phyloP scores from a whole-genome alignment of 2,329 filamentous ascomycete species.

The Aspergillus sclerotialis region DNA sequence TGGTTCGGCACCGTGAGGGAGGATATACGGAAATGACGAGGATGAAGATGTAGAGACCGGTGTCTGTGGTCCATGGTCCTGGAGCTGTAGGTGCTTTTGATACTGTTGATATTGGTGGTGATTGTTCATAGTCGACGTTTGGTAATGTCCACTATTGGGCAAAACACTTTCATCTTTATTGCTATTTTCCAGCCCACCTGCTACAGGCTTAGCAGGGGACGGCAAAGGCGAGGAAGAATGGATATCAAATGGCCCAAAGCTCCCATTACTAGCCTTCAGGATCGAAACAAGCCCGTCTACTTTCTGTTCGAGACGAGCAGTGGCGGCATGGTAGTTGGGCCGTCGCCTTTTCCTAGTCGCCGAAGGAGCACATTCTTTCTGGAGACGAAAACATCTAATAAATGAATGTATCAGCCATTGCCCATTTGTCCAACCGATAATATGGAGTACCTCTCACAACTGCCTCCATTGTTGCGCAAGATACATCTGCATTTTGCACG shows the following conservation, averaged over 20 bases:
- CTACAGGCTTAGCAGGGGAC: background rate
- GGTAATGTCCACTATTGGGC: background rate
- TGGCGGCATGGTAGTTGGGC: conserved; percentile 11
- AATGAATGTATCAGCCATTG: background rate
- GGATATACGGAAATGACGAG: conserved; percentile 8
- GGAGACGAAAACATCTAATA: conserved; percentile 38
- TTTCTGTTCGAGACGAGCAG: conserved; percentile 22
- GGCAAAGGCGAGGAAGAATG: too few species aligned
- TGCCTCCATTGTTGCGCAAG: conserved; percentile 19
- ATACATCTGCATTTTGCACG: conserved; percentile 43
- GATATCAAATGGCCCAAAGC: too few species aligned
- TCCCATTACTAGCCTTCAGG: conserved; percentile 23
- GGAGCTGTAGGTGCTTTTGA: too few species aligned
- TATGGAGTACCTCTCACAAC: conserved; percentile 20
- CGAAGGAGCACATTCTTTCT: conserved; percentile 35
- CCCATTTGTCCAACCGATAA: background rate
- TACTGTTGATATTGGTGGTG: too few species aligned
- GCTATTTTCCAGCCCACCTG: conserved; percentile 11
- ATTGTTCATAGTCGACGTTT: too few species aligned
- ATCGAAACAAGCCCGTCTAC: conserved; percentile 21
- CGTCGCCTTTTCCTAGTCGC: conserved; percentile 26
- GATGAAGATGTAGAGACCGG: conserved; percentile 1
- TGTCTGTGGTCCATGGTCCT: background rate
- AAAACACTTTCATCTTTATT: background rate
- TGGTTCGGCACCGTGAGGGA: background rate